These are phyloP conservation scores for Physcomitrellopsis africana DNA, from an alignment of 225 moss, liverwort and hornwort genomes.

Conservation along the genomic window DNA sequence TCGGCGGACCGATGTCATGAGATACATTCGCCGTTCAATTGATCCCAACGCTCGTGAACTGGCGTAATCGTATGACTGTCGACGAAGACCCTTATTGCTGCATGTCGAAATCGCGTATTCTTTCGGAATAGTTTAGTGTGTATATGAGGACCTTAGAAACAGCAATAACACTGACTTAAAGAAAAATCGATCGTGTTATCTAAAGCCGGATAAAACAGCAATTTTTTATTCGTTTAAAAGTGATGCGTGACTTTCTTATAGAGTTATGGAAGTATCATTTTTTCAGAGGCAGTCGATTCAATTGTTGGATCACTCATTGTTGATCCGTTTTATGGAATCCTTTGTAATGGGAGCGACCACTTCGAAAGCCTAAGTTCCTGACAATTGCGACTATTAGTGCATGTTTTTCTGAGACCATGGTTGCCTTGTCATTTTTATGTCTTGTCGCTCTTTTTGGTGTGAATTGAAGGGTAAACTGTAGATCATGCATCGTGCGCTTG, in stretches of 20 bases:
- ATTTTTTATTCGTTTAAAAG: constrained; percentile 21
- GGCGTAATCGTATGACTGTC: neutral
- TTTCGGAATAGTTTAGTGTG: constrained; percentile 35
- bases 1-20: constrained; percentile 32
- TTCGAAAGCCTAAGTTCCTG: neutral
- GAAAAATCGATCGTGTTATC: neutral
- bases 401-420: constrained; percentile 28
- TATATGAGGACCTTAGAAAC: constrained; percentile 7
- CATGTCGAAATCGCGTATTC: neutral
- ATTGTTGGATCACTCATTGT: neutral
- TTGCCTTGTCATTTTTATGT: constrained; percentile 18
- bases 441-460: neutral
- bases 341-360: neutral
- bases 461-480: constrained; percentile 20
- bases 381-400: neutral
- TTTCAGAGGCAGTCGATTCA: no score
- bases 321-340: neutral
- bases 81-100: neutral
- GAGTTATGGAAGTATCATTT: neutral
- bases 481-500: constrained; percentile 36
- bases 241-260: neutral
- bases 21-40: constrained; percentile 27
- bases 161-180: neutral
- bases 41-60: constrained; percentile 44
- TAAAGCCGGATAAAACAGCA: neutral